Evolutionary conservation across 2,329 filamentous ascomycete species (phyloP).

Genomic region (Magnaporthiopsis poae): DNA sequence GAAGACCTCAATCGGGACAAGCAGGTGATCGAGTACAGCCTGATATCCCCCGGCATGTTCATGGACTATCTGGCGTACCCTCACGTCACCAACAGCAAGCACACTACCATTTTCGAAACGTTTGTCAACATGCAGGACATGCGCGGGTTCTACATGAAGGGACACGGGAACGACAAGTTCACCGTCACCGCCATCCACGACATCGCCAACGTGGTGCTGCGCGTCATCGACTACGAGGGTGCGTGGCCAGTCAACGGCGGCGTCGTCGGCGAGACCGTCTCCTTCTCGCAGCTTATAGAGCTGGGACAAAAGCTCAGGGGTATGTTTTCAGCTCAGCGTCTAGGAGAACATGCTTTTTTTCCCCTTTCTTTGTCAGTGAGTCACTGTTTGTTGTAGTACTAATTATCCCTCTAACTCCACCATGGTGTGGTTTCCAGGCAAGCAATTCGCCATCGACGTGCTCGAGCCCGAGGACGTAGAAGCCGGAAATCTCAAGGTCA

Average conservation of each 20-base stretch:
- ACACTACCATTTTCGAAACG: conserved; percentile 30
- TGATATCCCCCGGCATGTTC: conserved; percentile 47
- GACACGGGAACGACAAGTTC: conserved; percentile 30
- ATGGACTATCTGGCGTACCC: conserved; percentile 46
- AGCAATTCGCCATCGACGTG: neutral
- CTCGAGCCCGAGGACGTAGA: neutral
- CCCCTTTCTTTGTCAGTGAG: neutral
- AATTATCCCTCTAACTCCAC: neutral
- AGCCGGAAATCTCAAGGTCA: conserved; percentile 23
- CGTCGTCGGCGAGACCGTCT: conserved; percentile 28
- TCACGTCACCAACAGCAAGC: conserved; percentile 30
- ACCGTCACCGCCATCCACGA: conserved; percentile 36
- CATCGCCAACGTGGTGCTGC: conserved; percentile 27
- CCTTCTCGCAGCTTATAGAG: conserved; percentile 26
- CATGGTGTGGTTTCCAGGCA: neutral
- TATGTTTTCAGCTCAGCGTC: neutral
- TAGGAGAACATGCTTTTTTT: neutral
- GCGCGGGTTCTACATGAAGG: conserved; percentile 33
- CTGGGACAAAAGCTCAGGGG: conserved; percentile 22
- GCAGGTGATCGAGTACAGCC: conserved; percentile 42
- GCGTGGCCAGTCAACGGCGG: conserved; percentile 34
- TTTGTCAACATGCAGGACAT: conserved; percentile 29
- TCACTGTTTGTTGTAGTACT: too few relatives aligned
- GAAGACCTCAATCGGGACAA: conserved; percentile 37
- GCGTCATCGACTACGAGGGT: conserved; percentile 33